Evolutionary conservation across 164 flowering plant species (phyloP).

Genomic region (Piper longum): DNA sequence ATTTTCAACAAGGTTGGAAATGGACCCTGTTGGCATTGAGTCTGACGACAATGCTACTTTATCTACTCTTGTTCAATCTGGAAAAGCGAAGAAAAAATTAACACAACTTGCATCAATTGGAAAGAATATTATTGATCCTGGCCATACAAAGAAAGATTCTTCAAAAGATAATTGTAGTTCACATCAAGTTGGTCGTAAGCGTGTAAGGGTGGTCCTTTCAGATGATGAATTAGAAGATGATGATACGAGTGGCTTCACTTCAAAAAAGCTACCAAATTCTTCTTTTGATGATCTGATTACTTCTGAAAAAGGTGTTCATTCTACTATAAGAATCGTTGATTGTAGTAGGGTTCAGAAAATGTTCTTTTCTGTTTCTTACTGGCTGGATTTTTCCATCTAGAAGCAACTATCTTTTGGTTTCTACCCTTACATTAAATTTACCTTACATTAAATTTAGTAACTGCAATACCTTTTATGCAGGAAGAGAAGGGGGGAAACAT

Average conservation of each 20-base stretch:
- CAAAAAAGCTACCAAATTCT: constrained; percentile 10
- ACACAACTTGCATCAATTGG: constrained; percentile 5
- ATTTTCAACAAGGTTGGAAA: constrained; percentile 11
- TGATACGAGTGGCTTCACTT: constrained; percentile 15
- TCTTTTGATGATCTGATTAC: constrained; percentile 32
- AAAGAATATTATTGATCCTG: constrained; percentile 5
- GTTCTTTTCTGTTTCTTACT: too few species aligned
- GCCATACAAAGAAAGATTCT: constrained; percentile 14
- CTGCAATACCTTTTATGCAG: neutral
- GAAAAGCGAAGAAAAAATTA: constrained; percentile 18
- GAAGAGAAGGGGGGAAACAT: neutral
- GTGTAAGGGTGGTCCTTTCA: constrained; percentile 64
- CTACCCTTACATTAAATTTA: too few species aligned
- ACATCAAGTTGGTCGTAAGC: constrained; percentile 50
- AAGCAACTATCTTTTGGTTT: too few species aligned
- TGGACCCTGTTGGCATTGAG: constrained; percentile 18
- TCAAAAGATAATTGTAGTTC: constrained; percentile 28
- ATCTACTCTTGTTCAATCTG: constrained; percentile 26
- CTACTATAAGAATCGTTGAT: too few species aligned
- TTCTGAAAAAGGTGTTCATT: constrained; percentile 40
- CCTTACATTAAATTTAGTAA: too few species aligned
- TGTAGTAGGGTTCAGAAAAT: too few species aligned
- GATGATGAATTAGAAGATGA: constrained; percentile 40
- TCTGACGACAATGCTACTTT: constrained; percentile 41
- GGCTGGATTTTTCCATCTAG: too few species aligned